phyloP scores from a whole-genome alignment of 441 rosid species.

The Manihot esculenta region DNA sequence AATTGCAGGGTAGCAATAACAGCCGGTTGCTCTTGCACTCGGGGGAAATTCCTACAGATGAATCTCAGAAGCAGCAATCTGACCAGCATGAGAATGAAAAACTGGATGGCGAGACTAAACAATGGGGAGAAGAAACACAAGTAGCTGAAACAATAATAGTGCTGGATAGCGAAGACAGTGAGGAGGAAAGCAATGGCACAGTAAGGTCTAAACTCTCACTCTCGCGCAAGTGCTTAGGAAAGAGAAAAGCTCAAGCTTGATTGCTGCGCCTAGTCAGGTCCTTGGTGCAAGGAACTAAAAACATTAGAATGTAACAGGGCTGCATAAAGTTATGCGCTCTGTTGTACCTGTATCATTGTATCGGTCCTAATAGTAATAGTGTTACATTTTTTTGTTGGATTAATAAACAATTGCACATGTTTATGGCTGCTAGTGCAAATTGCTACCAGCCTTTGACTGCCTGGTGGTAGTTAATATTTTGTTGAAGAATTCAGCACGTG shows the following conservation, averaged over 20 bases:
- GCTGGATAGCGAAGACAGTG: conserved; percentile 73
- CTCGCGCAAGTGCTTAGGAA: conserved; percentile 36
- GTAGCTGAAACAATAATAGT: conserved; percentile 46
- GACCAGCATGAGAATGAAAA: conserved; percentile 19
- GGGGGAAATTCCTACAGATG: conserved; percentile 9
- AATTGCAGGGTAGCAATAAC: conserved; percentile 26
- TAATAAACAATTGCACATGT: neutral
- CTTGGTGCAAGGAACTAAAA: neutral
- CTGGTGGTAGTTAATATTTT: neutral
- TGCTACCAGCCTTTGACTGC: neutral
- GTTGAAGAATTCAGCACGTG: neutral
- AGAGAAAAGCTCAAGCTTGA: conserved; percentile 37
- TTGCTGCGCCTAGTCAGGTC: neutral
- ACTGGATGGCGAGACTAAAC: conserved; percentile 21
- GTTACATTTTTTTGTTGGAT: neutral
- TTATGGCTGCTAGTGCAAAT: neutral
- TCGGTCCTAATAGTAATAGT: no score
- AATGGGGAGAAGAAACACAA: conserved; percentile 34
- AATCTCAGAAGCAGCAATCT: conserved; percentile 18
- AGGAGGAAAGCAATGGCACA: conserved; percentile 41
- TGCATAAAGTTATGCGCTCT: neutral
- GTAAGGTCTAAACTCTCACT: conserved; percentile 35
- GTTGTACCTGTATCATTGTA: no score
- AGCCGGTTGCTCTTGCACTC: conserved; percentile 11
- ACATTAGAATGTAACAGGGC: neutral